These are phyloP conservation scores for Saprolegnia diclina DNA, from an alignment of 352 stramenopile species.

Conservation along the genomic window DNA sequence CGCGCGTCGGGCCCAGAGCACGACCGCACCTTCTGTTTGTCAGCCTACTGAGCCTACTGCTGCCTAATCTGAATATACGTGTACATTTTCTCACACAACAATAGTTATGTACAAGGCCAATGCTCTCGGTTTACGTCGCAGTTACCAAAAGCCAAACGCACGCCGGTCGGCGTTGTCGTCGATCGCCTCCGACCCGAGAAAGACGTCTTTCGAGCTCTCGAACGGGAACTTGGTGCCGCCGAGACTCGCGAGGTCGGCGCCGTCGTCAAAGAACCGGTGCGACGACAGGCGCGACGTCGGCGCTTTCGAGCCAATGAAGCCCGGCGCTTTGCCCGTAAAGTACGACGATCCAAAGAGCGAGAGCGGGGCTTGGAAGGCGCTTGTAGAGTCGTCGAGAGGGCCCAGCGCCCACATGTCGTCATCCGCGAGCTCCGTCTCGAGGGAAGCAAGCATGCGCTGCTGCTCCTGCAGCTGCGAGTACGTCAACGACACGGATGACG, in stretches of 20 bases:
- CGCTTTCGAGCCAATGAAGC: conserved; percentile 10
- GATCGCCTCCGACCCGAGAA: neutral
- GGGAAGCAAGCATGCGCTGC: neutral
- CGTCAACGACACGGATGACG: conserved; percentile 1
- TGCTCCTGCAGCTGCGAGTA: conserved; percentile 4
- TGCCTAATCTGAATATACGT: too few species aligned
- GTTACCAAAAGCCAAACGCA: neutral
- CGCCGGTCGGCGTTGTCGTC: neutral
- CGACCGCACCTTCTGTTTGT: too few species aligned
- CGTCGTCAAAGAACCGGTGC: neutral
- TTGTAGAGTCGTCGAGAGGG: neutral
- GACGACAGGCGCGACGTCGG: neutral
- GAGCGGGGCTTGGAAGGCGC: conserved; percentile 8
- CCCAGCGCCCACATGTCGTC: neutral
- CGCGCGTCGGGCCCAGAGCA: too few species aligned
- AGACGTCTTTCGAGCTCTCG: conserved; percentile 1
- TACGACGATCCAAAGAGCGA: conserved; percentile 17
- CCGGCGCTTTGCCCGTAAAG: conserved; percentile 9
- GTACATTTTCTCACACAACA: too few species aligned
- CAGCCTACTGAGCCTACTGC: too few species aligned
- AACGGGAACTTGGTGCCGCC: neutral
- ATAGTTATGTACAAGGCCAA: too few species aligned
- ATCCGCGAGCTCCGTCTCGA: neutral
- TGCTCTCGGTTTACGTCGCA: too few species aligned
- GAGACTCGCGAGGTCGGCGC: neutral